Conservation (phyloP, 2,329 filamentous ascomycete species). For the Arthrinium phaeospermum region DNA sequence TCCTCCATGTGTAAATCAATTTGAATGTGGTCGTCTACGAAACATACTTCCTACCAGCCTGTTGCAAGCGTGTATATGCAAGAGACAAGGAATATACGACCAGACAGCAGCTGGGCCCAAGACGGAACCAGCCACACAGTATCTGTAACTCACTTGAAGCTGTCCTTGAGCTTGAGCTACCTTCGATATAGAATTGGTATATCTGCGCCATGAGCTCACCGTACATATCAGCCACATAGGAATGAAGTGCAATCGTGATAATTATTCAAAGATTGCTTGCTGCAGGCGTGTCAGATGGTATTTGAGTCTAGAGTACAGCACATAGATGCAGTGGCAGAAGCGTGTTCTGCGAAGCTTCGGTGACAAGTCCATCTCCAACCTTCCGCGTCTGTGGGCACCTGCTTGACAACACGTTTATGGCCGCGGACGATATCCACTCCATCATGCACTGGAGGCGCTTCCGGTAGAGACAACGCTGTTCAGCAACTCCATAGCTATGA, state of each 20-base stretch:
- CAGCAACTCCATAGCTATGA: not conserved
- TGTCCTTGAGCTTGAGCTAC: not conserved
- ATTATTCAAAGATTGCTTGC: not conserved
- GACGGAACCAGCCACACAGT: not conserved
- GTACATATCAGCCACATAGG: constrained; percentile 2
- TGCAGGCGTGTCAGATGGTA: constrained; percentile 1
- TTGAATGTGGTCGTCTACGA: not conserved
- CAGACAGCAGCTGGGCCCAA: constrained; percentile 11
- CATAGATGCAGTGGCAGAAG: not conserved
- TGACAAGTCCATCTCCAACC: not conserved
- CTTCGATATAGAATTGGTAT: not conserved
- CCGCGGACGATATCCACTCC: not conserved
- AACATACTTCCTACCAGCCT: not conserved
- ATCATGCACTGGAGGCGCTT: not conserved
- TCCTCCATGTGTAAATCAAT: not conserved
- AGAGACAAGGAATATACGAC: not conserved
- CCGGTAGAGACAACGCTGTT: not conserved
- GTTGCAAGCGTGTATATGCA: not conserved
- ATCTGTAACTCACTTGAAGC: not conserved
- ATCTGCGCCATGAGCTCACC: not conserved
- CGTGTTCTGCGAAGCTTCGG: not conserved
- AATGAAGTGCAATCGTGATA: not conserved
- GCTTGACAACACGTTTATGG: constrained; percentile 5
- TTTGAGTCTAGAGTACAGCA: not conserved
- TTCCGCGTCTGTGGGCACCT: constrained; percentile 5